These are phyloP conservation scores for Pseudocercospora pini-densiflorae DNA, from an alignment of 2,329 filamentous ascomycete species.

Conservation along the genomic window DNA sequence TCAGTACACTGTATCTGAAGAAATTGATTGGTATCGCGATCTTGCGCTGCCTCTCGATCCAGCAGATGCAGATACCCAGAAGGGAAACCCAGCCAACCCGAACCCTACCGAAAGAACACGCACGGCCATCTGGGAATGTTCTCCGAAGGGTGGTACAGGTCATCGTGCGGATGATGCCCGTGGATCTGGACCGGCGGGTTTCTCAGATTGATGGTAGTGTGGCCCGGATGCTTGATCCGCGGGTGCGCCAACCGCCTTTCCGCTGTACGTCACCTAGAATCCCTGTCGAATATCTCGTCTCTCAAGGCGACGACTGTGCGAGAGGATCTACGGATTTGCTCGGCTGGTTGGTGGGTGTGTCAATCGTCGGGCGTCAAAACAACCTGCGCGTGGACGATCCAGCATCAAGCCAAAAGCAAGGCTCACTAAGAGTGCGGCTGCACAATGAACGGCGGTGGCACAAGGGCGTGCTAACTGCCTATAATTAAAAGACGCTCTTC, in stretches of 20 bases:
- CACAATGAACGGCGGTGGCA: conserved; percentile 4
- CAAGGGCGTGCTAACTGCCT: conserved; percentile 8
- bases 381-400: not conserved
- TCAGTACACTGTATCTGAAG: conserved; percentile 6
- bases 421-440: conserved; percentile 5
- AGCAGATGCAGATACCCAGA: conserved; percentile 16
- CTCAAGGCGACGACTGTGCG: conserved; percentile 2
- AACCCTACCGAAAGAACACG: not conserved
- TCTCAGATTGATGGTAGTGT: conserved; percentile 16
- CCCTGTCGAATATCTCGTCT: conserved; percentile 3
- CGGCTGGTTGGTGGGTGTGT: conserved; percentile 6
- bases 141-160: conserved; percentile 9
- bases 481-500: conserved; percentile 10
- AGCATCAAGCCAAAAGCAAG: not conserved
- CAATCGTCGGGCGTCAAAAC: conserved; percentile 9
- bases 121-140: conserved; percentile 8
- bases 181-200: conserved; percentile 11
- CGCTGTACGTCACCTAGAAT: conserved; percentile 17
- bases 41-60: not conserved
- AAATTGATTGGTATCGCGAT: conserved; percentile 8
- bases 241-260: conserved; percentile 11
- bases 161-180: conserved; percentile 3
- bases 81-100: not conserved
- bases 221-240: conserved; percentile 17
- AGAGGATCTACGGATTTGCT: conserved; percentile 15